Base-by-base conservation (phyloP, 2,329 filamentous ascomycete species). In the Septoria petroselini region DNA sequence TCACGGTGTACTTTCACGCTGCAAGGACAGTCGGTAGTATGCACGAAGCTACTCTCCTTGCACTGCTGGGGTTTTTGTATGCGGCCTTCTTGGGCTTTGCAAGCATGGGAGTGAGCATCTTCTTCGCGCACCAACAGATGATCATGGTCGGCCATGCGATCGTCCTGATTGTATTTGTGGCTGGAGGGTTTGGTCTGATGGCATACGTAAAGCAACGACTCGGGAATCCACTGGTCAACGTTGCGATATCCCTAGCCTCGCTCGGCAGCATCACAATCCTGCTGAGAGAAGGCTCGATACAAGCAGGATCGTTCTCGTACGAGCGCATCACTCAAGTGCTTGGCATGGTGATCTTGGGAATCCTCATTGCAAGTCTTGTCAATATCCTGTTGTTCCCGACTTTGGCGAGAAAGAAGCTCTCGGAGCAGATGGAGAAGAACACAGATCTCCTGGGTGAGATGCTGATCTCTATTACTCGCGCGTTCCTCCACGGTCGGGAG, bases 1-100 rank as follows among this genome's bases (percentile, higher is more conserved):
- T 96, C 50, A 94, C 89, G 0, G 91, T 96, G 8, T 97, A 95
- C 65, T 97, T 96, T 63, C 90, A 96, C 67, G 90, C 91, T 3
- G 88, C 89, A 4, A 79, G 91, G 50, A 88, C 88, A 14, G 81
- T 84, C 19, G 91, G 91, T 1, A 93, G 87, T 58, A 95, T 96
- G 89, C 79, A 88, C 50, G 88, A 95, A 69, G 91, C 90, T 2
- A 80, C 85, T 8, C 71, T 91, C 27, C 82, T 93, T 50, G 88
- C 88, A 4, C 71, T 87, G 30, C 75, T 86, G 27, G 91, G 90
- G 1, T 88, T 95, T 53, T 70, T 83, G 30, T 97, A 95, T 66
- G 84, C 85, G 2, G 80, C 83, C 27, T 73, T 89, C 31, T 74
- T 96, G 30, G 88, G 85, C 4, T 79, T 93, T 46, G 77, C 88